Evolutionary conservation across 371 early-diverging fungal genomes (phyloP), one percentile per base, ranked within the genome.

Genomic region (Lichtheimia corymbifera): DNA sequence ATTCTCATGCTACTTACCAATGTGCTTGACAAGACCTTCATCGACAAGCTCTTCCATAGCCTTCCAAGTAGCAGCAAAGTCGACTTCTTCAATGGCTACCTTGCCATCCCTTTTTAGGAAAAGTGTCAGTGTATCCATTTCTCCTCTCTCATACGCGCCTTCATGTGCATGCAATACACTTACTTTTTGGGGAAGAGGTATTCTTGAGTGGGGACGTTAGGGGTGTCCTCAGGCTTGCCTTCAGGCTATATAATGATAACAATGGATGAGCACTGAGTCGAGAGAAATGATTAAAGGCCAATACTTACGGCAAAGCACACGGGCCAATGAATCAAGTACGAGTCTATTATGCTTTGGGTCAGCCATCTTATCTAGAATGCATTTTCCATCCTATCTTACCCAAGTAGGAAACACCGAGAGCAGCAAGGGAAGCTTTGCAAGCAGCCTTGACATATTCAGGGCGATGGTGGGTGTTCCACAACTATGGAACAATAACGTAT

Each of bases 291-390:
- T 22, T 7, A 17, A 9, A 4, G 4, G 12, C 5, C 41, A 24
- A 12, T 17, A 59, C 66, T 67, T 72, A 72, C 75, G 22, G 42
- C 43, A 49, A 76, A 73, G 4, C 66, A 64, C 2, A 74, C 72
- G 3, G 74, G 74, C 88, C 88, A 93, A 67, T 94, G 94, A 57
- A 98, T 88, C 61, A 97, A 77, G 68, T 95, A 95, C 53, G 96
- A 70, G 68, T 98, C 98, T 47, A 7, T 0, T 9, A 22, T 6
- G 17, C 5, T 35, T 35, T 35, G 1, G 11, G 11, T 35, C 2
- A 35, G 35, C 35, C 35, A 35, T 35, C 2, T 35, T 5, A 18
- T 45, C 5, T 15, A 14, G 5, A 6, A 47, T n/a, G 18, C 47
- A 9, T 47, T 18, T 47, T 22, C 22, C 47, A n/a, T 47, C 22